These are phyloP conservation scores for Rhytidiadelphus loreus DNA, from an alignment of 225 moss, liverwort and hornwort species.

Conservation along the genomic window DNA sequence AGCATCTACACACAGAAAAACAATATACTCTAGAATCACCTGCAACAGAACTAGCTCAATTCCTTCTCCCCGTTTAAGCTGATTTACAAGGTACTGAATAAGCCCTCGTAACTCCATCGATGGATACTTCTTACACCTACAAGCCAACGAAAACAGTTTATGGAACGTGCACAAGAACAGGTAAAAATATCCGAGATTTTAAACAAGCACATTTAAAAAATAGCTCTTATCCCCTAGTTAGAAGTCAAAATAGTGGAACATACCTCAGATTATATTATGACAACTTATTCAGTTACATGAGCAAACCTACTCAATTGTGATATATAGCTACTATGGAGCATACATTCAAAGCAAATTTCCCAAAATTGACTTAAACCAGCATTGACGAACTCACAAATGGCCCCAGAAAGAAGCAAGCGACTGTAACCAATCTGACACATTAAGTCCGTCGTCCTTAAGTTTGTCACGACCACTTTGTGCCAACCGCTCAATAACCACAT, in stretches of 20 bases:
- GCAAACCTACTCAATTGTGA: neutral
- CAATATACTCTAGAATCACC: slow-evolving; percentile 23
- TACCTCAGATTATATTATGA: neutral
- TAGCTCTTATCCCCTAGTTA: neutral
- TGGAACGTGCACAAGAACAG: neutral
- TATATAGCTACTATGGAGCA: neutral
- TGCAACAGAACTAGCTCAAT: slow-evolving; percentile 96
- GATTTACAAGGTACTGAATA: slow-evolving; percentile 97
- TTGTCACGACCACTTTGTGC: slow-evolving; percentile 96
- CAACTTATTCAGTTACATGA: neutral
- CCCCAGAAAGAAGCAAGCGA: slow-evolving; percentile 99
- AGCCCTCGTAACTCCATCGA: slow-evolving; percentile 99
- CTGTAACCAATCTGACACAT: slow-evolving; percentile 99
- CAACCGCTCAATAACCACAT: slow-evolving; percentile 96
- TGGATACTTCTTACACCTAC: slow-evolving; percentile 98
- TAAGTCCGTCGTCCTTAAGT: slow-evolving; percentile 95
- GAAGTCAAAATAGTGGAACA: neutral
- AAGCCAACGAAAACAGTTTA: neutral
- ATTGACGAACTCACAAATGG: slow-evolving; percentile 60
- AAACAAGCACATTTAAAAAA: neutral
- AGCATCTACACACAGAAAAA: neutral
- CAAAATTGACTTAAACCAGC: neutral
- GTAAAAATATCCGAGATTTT: neutral
- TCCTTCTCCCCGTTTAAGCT: slow-evolving; percentile 98
- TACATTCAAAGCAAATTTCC: neutral